Evolutionary conservation across 108 stramenopile genomes (phyloP).

Genomic region (Nitzschia palea): DNA sequence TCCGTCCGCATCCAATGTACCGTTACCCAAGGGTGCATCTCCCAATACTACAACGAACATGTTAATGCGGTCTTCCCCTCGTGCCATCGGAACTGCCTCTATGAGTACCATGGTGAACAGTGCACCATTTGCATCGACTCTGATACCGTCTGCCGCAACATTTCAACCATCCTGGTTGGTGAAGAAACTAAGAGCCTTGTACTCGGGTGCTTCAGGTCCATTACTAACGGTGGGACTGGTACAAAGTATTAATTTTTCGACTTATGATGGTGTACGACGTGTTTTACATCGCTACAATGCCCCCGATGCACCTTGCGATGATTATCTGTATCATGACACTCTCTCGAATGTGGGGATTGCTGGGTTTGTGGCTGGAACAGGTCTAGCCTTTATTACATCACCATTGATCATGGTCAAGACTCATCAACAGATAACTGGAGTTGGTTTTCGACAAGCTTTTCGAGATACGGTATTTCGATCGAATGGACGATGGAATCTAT

Average conservation of each 20-base stretch:
- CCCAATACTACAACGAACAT: no score
- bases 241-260: constrained; percentile 70
- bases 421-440: constrained; percentile 66
- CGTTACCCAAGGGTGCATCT: background rate
- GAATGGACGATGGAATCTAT: constrained; percentile 22
- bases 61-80: background rate
- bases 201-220: constrained; percentile 66
- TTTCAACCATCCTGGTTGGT: constrained; percentile 8
- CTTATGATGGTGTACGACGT: constrained; percentile 67
- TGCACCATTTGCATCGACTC: background rate
- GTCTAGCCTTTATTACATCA: constrained; percentile 43
- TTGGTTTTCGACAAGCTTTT: constrained; percentile 53
- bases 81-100: constrained; percentile 1
- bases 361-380: constrained; percentile 53
- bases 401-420: constrained; percentile 73
- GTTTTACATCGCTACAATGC: constrained; percentile 34
- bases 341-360: constrained; percentile 57
- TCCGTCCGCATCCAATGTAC: background rate
- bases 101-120: constrained; percentile 6
- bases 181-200: constrained; percentile 51
- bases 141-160: background rate
- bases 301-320: constrained; percentile 10
- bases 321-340: constrained; percentile 61
- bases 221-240: constrained; percentile 67
- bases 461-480: constrained; percentile 32